Evolutionary conservation across 2,329 filamentous ascomycete genomes (phyloP).

Genomic region (Sclerotiophoma versabilis): DNA sequence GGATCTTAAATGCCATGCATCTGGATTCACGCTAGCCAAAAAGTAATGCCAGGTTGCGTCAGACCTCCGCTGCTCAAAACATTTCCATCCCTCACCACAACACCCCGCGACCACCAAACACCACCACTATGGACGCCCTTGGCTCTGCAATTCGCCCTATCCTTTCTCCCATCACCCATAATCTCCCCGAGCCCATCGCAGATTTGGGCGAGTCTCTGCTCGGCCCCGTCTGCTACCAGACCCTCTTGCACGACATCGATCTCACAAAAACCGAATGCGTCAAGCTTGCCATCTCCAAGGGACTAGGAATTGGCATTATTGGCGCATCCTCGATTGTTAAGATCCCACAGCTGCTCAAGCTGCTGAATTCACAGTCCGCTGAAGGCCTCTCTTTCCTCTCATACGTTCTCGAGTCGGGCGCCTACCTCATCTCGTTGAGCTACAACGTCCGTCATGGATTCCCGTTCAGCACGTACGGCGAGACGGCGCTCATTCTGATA

Average conservation of each 20-base stretch:
- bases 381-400: constrained; percentile 87
- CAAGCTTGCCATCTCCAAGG: constrained; percentile 90
- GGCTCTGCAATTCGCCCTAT: constrained; percentile 40
- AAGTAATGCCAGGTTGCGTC: constrained; percentile 21
- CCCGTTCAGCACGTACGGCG: constrained; percentile 95
- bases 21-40: constrained; percentile 2
- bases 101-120: constrained; percentile 9
- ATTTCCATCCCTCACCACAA: constrained; percentile 15
- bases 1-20: background rate
- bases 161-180: constrained; percentile 55
- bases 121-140: constrained; percentile 53
- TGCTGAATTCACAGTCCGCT: constrained; percentile 79
- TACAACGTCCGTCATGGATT: constrained; percentile 93
- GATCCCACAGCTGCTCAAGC: constrained; percentile 94
- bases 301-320: constrained; percentile 91
- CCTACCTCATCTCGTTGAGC: constrained; percentile 86
- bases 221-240: constrained; percentile 83
- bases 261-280: constrained; percentile 78
- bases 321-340: constrained; percentile 91
- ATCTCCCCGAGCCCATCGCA: constrained; percentile 51
- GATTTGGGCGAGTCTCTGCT: constrained; percentile 64
- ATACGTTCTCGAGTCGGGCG: constrained; percentile 88
- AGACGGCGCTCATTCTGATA: constrained; percentile 87
- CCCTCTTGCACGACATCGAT: constrained; percentile 85
- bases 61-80: constrained; percentile 9